Evolutionary conservation across 805 yeast genomes (phyloP).

Genomic region (Candida easanensis): DNA sequence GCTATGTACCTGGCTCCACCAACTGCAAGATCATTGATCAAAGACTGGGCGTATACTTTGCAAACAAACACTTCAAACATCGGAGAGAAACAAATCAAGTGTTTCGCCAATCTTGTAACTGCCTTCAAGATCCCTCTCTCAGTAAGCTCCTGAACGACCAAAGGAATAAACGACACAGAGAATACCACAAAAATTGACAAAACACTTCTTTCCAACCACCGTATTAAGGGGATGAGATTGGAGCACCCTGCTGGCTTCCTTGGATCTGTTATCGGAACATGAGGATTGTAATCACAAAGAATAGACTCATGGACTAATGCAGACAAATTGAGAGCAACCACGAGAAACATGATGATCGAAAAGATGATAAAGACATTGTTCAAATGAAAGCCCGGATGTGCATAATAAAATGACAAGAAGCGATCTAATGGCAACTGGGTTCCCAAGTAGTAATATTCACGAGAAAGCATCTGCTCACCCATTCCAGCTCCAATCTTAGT

Average conservation of each 20-base stretch:
- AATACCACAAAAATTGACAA: conserved; percentile 73
- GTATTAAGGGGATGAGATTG: conserved; percentile 64
- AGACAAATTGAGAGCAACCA: conserved; percentile 58
- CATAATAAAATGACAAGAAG: conserved; percentile 76
- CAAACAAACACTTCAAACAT: conserved; percentile 79
- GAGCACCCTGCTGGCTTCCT: conserved; percentile 68
- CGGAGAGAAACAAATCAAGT: conserved; percentile 69
- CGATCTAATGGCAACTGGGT: conserved; percentile 76
- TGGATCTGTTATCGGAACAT: conserved; percentile 58
- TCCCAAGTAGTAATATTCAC: conserved; percentile 78
- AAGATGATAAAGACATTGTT: conserved; percentile 72
- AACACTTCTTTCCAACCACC: conserved; percentile 73
- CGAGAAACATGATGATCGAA: conserved; percentile 61
- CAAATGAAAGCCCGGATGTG: conserved; percentile 84
- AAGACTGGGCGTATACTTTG: conserved; percentile 68
- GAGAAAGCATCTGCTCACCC: conserved; percentile 84
- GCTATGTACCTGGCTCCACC: conserved; percentile 85
- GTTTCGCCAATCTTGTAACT: conserved; percentile 57
- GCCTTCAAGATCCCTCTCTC: conserved; percentile 78
- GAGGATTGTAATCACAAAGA: conserved; percentile 57
- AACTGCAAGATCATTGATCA: conserved; percentile 62
- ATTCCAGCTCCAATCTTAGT: conserved; percentile 87
- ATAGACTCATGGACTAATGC: conserved; percentile 60
- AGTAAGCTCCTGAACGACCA: conserved; percentile 71
- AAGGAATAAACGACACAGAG: conserved; percentile 70